A percentile compares a stretch with the other conserved stretches of the same genome.
Conservation (phyloP, 257 asterid genomes). For the Solanum arcanum region DNA sequence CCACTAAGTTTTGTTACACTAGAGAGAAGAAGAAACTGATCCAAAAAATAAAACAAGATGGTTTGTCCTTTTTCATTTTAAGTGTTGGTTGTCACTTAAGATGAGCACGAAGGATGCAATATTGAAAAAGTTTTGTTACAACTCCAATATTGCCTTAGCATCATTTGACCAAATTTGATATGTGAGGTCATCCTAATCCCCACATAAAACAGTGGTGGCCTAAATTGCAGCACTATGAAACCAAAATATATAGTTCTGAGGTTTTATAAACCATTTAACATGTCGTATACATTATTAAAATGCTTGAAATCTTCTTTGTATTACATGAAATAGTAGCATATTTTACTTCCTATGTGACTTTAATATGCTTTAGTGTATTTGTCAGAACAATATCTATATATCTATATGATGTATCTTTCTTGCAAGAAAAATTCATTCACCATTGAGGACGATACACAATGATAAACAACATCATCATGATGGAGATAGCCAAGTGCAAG, state of each 20-base stretch:
- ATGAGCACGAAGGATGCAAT: neutral
- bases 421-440: neutral
- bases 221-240: neutral
- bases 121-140: neutral
- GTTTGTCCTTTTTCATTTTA: neutral
- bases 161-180: neutral
- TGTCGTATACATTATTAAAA: neutral
- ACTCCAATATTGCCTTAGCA: neutral
- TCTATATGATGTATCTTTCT: neutral
- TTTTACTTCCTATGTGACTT: neutral
- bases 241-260: neutral
- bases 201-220: neutral
- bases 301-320: neutral
- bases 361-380: neutral
- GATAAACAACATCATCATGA: neutral
- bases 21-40: neutral
- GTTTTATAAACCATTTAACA: neutral
- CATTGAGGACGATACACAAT: neutral
- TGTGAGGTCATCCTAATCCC: neutral
- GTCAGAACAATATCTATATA: neutral
- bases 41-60: neutral
- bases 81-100: neutral
- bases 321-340: neutral
- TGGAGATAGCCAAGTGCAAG: neutral
- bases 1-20: neutral